phyloP scores from a whole-genome alignment of 148 eudicot genomes.

The Gaultheria prostrata region DNA sequence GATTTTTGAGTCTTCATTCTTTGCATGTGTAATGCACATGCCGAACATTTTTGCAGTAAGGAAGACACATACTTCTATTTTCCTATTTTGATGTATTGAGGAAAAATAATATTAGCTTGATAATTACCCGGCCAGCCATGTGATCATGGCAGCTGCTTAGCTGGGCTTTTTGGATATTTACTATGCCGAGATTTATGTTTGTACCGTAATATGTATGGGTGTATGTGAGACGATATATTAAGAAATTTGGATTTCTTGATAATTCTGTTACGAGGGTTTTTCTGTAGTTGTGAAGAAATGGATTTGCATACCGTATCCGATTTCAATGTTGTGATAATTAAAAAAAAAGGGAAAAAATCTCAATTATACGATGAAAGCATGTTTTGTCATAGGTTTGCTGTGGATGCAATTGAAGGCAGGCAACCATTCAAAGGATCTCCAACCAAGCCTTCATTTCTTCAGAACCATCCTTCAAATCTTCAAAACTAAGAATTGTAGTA shows the following conservation, averaged over 20 bases:
- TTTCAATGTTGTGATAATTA: neutral
- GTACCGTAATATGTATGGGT: neutral
- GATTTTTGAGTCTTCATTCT: slow-evolving; percentile 10
- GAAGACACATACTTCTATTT: neutral
- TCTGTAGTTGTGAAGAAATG: neutral
- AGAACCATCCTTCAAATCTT: too few species aligned
- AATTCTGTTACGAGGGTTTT: neutral
- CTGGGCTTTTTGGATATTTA: slow-evolving; percentile 14
- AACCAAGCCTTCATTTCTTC: too few species aligned
- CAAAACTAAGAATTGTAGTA: too few species aligned
- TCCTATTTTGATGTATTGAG: neutral
- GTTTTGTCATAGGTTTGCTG: too few species aligned
- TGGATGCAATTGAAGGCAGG: too few species aligned
- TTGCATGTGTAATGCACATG: slow-evolving; percentile 23
- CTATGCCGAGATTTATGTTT: neutral
- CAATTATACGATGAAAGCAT: too few species aligned
- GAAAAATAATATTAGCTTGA: neutral
- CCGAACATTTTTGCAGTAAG: slow-evolving; percentile 21
- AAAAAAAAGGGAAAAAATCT: too few species aligned
- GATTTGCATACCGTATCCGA: neutral
- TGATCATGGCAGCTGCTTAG: slow-evolving; percentile 17
- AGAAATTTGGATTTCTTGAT: neutral
- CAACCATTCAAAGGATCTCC: too few species aligned
- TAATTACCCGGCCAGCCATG: slow-evolving; percentile 15
- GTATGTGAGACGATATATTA: neutral